Base-by-base conservation (phyloP, 163 green algal genomes). In the Botryococcus braunii region DNA sequence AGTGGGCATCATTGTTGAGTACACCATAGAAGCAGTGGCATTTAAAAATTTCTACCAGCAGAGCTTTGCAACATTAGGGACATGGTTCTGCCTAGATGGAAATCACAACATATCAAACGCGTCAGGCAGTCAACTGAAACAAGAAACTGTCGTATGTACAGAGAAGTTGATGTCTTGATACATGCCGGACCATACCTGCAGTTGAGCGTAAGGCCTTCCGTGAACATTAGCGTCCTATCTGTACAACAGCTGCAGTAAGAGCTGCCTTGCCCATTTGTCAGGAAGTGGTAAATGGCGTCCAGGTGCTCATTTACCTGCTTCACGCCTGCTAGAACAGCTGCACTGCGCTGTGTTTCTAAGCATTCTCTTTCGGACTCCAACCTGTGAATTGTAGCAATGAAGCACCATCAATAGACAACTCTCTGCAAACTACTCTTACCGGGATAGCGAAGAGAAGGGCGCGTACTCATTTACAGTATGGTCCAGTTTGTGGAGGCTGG, bases 221-320 rank as follows among this genome's bases (percentile, higher is more conserved):
- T 58, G 35, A 92, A 90, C 29, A 87, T 73, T 69, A 86, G 69
- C 9, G 71, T 48, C 4, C 67, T 64, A 35, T 92, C 83, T 3
- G 74, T 46, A 4, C 74, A 65, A 41, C 70, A 62, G 62, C 59
- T 74, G 39, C 75, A 84, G 68, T 81, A 75, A 0, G 81, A 79
- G 38, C 79, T 73, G 7, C 80, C 81, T 36, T 74, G 47, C 23
- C 66, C 69, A 1, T 61, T 76, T 1, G 73, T 85, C 47, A 88
- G 76, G 43, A 66, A 55, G 17, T 70, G 62, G 66, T 86, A 89
- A 27, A 83, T 68, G 11, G 25, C 59, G 41, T 60, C 43, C 35
- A 92, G 63, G 7, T 68, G 47, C 2, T 2, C 8, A 50, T 79
- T 79, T 36, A 74, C 68, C n/a, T 47, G 37, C 0, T 56, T 65